Base-by-base conservation (phyloP, 1,139 yeast genomes). In the Hansenula sp. region DNA sequence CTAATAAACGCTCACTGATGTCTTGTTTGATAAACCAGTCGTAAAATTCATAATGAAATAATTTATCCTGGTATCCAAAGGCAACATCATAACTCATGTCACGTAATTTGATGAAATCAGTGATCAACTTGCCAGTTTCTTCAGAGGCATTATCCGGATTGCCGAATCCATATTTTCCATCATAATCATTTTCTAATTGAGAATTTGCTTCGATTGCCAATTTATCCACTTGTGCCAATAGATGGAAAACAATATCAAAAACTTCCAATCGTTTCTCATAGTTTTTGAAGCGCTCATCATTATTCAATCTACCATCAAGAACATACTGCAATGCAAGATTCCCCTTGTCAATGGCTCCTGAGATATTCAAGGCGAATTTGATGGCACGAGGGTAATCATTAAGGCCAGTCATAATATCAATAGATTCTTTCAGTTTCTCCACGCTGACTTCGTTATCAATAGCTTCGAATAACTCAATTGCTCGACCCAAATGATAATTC, bases 21-120 rank as follows among this genome's bases (percentile, higher is more conserved):
- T 89, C 91, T 59, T 87, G 87, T 38, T 75, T 69, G 35, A 90
- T 82, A 56, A 89, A 83, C 98, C 99, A 94, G 60, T 88, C 95
- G 62, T 94, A 94, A 53, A 93, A 79, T 52, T 87, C 86, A 63
- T 84, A 89, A 53, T 94, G 99, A 73, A 94, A 94, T 15, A 80
- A 63, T 58, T 84, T 88, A 59, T 93, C 98, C 40, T 76, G 72
- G 41, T 85, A 83, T 13, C 77, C 76, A 57, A 89, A 81, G 50
- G 95, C 88, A 12, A 85, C 76, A 18, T 76, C 76, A 58, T 91
- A 91, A 25, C 94, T 79, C 38, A 79, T 75, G 53, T 87, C 87
- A 53, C 96, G 76, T 24, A 83, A 63, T 51, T 77, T 79, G 38
- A 77, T 70, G 49, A 77, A 74, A 46, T 79, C 86, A 40, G 76